phyloP scores from a whole-genome alignment of 495 filamentous ascomycete species.

The Hypoxylon fragiforme region DNA sequence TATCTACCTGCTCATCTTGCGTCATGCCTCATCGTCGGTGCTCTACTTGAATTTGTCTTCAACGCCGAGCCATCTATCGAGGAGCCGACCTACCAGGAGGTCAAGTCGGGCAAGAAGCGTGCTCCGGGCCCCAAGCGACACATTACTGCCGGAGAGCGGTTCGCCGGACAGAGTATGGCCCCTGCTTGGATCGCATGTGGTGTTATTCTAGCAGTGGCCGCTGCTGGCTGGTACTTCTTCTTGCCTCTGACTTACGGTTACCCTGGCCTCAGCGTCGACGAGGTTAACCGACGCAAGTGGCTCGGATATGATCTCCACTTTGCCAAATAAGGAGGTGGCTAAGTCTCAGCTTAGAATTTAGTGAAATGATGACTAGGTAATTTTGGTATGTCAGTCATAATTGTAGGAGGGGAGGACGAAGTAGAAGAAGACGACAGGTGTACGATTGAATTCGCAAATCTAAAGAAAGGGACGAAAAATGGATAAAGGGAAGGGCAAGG shows the following conservation, averaged over 20 bases:
- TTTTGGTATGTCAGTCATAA: slow-evolving; percentile 26
- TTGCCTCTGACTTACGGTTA: slow-evolving; percentile 93
- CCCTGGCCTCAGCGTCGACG: slow-evolving; percentile 81
- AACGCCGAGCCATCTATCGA: slow-evolving; percentile 74
- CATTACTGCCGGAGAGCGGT: slow-evolving; percentile 74
- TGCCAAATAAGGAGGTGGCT: slow-evolving; percentile 70
- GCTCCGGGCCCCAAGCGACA: slow-evolving; percentile 50
- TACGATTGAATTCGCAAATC: slow-evolving; percentile 25
- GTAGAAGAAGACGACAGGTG: slow-evolving; percentile 11
- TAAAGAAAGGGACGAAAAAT: slow-evolving; percentile 26
- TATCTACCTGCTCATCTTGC: slow-evolving; percentile 95
- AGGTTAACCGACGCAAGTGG: slow-evolving; percentile 89
- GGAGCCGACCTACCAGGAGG: slow-evolving; percentile 45
- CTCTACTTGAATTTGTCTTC: slow-evolving; percentile 96
- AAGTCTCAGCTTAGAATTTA: no score
- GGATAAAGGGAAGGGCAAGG: slow-evolving; percentile 21
- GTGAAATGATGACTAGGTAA: slow-evolving; percentile 7
- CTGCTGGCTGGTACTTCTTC: slow-evolving; percentile 89
- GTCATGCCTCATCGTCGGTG: slow-evolving; percentile 90
- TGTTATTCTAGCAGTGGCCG: slow-evolving; percentile 68
- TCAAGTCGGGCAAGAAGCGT: slow-evolving; percentile 58
- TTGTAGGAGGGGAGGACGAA: background rate
- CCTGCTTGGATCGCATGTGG: slow-evolving; percentile 75
- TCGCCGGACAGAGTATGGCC: slow-evolving; percentile 76
- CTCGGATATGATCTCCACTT: slow-evolving; percentile 97